Evolutionary conservation across 345 rosid genomes (phyloP).

Genomic region (Linum trigynum): DNA sequence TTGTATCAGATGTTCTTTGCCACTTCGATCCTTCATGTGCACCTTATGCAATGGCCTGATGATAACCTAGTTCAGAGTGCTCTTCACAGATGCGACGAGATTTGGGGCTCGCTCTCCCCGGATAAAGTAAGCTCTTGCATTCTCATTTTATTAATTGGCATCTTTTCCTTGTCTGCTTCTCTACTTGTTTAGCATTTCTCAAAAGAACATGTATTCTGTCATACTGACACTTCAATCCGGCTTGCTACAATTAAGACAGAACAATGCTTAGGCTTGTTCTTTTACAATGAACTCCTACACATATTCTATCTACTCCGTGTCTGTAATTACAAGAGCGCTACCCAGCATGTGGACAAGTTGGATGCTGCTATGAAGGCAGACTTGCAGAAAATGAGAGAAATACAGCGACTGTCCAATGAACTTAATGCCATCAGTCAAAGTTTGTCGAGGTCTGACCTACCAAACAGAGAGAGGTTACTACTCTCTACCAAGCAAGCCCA

Average conservation of each 20-base stretch:
- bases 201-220: neutral
- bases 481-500: conserved; percentile 43
- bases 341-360: conserved; percentile 73
- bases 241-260: conserved; percentile 34
- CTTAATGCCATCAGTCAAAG: conserved; percentile 56
- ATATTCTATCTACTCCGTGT: conserved; percentile 72
- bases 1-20: conserved; percentile 75
- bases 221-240: conserved; percentile 7
- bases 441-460: conserved; percentile 54
- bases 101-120: conserved; percentile 61
- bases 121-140: conserved; percentile 47
- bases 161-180: neutral
- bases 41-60: conserved; percentile 86
- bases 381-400: conserved; percentile 37
- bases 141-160: neutral
- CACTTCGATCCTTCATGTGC: conserved; percentile 76
- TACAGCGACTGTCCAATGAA: conserved; percentile 46
- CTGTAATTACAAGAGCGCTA: conserved; percentile 86
- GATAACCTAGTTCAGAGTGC: conserved; percentile 59
- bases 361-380: conserved; percentile 87
- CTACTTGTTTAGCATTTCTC: neutral
- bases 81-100: conserved; percentile 52
- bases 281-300: conserved; percentile 86
- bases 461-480: conserved; percentile 52
- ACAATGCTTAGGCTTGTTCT: conserved; percentile 64